Evolutionary conservation across 2,329 filamentous ascomycete species (phyloP).

Genomic region (Hypoxylon sp.): DNA sequence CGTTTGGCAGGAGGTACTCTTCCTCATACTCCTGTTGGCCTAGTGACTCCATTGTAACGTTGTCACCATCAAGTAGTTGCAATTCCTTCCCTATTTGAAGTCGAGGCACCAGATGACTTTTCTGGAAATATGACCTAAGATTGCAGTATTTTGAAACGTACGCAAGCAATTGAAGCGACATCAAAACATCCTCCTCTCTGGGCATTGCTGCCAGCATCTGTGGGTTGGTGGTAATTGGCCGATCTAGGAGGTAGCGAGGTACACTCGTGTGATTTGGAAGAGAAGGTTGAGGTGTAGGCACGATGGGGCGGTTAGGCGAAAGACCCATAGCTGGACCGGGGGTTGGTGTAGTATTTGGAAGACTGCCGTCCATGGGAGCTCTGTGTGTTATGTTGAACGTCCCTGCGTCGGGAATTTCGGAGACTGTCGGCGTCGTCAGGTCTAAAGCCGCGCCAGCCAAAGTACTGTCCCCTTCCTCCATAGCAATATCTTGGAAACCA

Average conservation of each 20-base stretch:
- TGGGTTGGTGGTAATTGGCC: constrained; percentile 76
- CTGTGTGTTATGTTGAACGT: constrained; percentile 96
- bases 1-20: constrained; percentile 91
- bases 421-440: constrained; percentile 82
- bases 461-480: constrained; percentile 85
- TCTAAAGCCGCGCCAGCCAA: constrained; percentile 82
- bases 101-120: constrained; percentile 91
- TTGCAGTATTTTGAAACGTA: constrained; percentile 99
- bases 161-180: constrained; percentile 95
- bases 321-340: constrained; percentile 78
- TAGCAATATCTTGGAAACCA: constrained; percentile 84
- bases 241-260: constrained; percentile 84
- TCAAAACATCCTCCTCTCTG: constrained; percentile 95
- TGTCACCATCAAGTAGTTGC: constrained; percentile 81
- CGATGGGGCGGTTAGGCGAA: constrained; percentile 80
- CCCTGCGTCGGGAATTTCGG: constrained; percentile 87
- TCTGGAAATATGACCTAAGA: constrained; percentile 93
- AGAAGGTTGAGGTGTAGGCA: constrained; percentile 81
- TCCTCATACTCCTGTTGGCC: constrained; percentile 76
- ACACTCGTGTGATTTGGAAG: constrained; percentile 77
- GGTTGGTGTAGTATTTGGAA: constrained; percentile 79
- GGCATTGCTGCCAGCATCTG: constrained; percentile 92
- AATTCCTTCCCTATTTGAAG: constrained; percentile 92
- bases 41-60: constrained; percentile 58
- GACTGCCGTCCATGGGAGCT: constrained; percentile 85